Evolutionary conservation across 495 filamentous ascomycete genomes (phyloP).

Genomic region (Penicillium ochrochloron): DNA sequence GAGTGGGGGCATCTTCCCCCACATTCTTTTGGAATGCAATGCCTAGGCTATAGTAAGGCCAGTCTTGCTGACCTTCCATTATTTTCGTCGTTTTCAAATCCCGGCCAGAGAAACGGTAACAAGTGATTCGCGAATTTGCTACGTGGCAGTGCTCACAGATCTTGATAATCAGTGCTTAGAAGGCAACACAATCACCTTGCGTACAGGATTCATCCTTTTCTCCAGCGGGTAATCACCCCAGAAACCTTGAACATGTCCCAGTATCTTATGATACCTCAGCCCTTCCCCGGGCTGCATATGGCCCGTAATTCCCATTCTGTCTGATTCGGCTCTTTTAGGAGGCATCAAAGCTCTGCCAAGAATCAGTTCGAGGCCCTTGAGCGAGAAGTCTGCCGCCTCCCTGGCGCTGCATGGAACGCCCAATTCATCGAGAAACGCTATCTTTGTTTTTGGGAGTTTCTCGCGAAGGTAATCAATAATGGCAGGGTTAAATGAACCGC

Average conservation of each 20-base stretch:
- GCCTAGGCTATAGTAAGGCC: conserved; percentile 1
- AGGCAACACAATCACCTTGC: background rate
- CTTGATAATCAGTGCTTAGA: background rate
- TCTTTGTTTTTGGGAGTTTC: conserved; percentile 13
- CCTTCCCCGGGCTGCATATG: background rate
- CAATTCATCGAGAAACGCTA: background rate
- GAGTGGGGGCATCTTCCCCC: background rate
- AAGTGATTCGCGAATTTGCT: background rate
- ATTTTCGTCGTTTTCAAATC: background rate
- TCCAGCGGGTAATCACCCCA: conserved; percentile 1
- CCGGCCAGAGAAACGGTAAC: background rate
- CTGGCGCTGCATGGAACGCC: background rate
- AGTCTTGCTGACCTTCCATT: conserved; percentile 1
- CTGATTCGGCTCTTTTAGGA: conserved; percentile 2
- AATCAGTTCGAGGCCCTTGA: background rate
- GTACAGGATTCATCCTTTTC: background rate
- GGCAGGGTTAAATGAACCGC: conserved; percentile 37
- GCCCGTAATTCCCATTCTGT: background rate
- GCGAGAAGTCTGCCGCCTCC: conserved; percentile 1
- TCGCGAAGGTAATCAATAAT: conserved; percentile 33
- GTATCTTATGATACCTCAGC: conserved; percentile 1
- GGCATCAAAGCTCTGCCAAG: background rate
- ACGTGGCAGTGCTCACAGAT: background rate
- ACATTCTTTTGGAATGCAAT: background rate
- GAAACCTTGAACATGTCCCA: background rate